These are phyloP conservation scores for Populus hybrid DNA, from an alignment of 441 rosid genomes.

Conservation along the genomic window DNA sequence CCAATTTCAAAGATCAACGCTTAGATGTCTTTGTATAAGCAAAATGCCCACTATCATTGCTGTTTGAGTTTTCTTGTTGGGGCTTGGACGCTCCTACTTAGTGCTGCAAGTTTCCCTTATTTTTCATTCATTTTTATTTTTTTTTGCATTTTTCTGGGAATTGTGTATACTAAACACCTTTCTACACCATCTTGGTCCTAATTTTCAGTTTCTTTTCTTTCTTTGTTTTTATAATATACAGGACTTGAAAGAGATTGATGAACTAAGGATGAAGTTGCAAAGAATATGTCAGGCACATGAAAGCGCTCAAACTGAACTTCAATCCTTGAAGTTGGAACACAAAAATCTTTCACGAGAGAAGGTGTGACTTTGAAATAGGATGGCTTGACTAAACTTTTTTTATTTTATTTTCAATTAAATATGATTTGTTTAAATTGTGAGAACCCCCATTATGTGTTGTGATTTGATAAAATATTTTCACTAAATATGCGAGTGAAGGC, in stretches of 20 bases:
- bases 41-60: not conserved
- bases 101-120: not conserved
- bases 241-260: slow-evolving; percentile 52
- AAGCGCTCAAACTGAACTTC: slow-evolving; percentile 50
- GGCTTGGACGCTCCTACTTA: not conserved
- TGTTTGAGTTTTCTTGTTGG: not conserved
- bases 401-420: not conserved
- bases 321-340: slow-evolving; percentile 54
- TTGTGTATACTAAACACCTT: not conserved
- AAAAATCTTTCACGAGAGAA: slow-evolving; percentile 55
- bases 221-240: slow-evolving; percentile 30
- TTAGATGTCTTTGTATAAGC: not conserved
- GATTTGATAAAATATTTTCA: slow-evolving; percentile 1
- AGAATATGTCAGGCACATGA: slow-evolving; percentile 51
- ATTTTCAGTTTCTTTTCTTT: slow-evolving; percentile 7
- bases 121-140: not conserved
- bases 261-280: slow-evolving; percentile 47
- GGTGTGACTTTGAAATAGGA: slow-evolving; percentile 35
- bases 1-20: not conserved
- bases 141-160: not conserved
- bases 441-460: slow-evolving; percentile 5
- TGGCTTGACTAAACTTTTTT: not conserved
- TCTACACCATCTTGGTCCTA: not conserved
- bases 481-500: slow-evolving; percentile 43
- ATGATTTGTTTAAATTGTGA: not conserved